Evolutionary conservation across 495 filamentous ascomycete species (phyloP).

Genomic region (Glutinoglossum americanum): DNA sequence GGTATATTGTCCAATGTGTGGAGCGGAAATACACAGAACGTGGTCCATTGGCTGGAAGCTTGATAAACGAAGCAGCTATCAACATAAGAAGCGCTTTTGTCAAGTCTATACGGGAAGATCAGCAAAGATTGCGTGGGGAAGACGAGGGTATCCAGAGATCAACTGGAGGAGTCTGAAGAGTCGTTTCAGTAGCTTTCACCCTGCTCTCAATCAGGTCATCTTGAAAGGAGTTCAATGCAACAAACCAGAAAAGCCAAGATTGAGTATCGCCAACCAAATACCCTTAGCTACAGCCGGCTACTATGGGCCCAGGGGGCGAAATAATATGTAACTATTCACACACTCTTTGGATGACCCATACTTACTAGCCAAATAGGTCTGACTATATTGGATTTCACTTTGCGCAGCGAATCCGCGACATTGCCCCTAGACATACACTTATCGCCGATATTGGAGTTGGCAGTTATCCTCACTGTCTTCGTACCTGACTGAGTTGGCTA

Average conservation of each 20-base stretch:
- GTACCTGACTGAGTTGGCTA: slow-evolving; percentile 76
- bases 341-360: neutral
- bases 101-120: neutral
- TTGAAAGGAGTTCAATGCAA: neutral
- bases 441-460: slow-evolving; percentile 47
- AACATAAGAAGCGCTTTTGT: neutral
- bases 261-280: neutral
- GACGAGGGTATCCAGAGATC: neutral
- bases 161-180: neutral
- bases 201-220: neutral
- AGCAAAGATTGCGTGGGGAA: neutral
- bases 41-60: neutral
- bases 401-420: neutral
- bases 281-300: neutral
- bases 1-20: neutral
- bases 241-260: neutral
- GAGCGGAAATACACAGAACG: neutral
- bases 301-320: neutral
- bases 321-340: neutral
- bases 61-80: neutral
- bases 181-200: neutral
- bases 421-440: slow-evolving; percentile 15
- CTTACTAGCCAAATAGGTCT: neutral
- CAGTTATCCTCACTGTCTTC: slow-evolving; percentile 65
- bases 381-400: neutral